Evolutionary conservation across 2,329 filamentous ascomycete species (phyloP).

Genomic region (Tolypocladium album): DNA sequence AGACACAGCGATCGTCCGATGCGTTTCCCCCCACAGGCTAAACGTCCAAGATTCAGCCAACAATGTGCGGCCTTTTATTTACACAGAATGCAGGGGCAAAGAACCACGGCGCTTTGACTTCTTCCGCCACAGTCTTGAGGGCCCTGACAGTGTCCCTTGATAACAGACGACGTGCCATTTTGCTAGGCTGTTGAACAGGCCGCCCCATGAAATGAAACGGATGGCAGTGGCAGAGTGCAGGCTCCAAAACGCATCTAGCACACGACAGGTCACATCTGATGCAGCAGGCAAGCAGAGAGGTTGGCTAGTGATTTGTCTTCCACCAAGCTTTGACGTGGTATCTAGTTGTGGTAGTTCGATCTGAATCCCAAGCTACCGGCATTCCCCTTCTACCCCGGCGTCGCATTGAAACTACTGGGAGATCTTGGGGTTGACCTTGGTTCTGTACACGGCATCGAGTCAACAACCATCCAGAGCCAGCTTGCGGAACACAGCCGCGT

Average conservation of each 20-base stretch:
- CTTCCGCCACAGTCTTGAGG: background rate
- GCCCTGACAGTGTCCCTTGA: background rate
- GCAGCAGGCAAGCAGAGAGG: background rate
- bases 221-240: background rate
- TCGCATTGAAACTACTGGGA: slow-evolving; percentile 19
- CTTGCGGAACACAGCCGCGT: no score
- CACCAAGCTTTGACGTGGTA: background rate
- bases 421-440: slow-evolving; percentile 19
- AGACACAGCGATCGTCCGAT: background rate
- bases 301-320: no score
- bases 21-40: background rate
- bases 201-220: background rate
- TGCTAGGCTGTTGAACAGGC: background rate
- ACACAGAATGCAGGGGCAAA: background rate
- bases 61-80: no score
- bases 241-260: background rate
- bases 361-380: background rate
- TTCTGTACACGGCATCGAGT: slow-evolving; percentile 5
- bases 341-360: background rate
- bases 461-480: background rate
- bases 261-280: background rate
- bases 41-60: no score
- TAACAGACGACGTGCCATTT: background rate
- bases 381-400: background rate
- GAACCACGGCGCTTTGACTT: background rate